These are phyloP conservation scores for Scytalidium lignicola DNA, from an alignment of 2,329 filamentous ascomycete genomes.

Conservation along the genomic window DNA sequence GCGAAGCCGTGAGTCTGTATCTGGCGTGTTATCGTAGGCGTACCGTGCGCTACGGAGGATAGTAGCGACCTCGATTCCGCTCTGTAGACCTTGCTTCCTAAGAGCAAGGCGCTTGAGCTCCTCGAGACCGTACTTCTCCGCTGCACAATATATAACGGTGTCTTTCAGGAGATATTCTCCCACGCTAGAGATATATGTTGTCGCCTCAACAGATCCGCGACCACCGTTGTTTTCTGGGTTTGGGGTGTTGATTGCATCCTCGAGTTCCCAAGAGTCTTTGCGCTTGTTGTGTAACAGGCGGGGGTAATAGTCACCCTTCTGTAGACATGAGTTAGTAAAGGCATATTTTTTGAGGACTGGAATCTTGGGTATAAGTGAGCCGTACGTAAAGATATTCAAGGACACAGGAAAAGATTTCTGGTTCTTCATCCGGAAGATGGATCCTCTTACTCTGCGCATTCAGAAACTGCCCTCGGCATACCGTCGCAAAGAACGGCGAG, in stretches of 20 bases:
- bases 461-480: constrained; percentile 59
- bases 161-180: constrained; percentile 75
- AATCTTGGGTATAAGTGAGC: neutral
- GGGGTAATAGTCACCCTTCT: constrained; percentile 85
- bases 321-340: constrained; percentile 42
- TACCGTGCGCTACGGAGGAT: constrained; percentile 85
- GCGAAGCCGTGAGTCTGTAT: constrained; percentile 83
- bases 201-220: constrained; percentile 58
- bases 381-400: constrained; percentile 66
- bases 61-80: constrained; percentile 84
- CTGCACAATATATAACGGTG: constrained; percentile 86
- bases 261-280: constrained; percentile 76
- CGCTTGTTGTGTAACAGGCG: constrained; percentile 78
- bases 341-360: neutral
- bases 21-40: constrained; percentile 83
- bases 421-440: constrained; percentile 76
- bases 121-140: constrained; percentile 75
- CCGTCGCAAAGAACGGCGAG: constrained; percentile 72
- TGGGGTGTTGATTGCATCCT: constrained; percentile 37
- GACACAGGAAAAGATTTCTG: constrained; percentile 84
- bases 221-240: constrained; percentile 40
- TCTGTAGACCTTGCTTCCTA: constrained; percentile 81
- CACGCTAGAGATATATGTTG: constrained; percentile 61
- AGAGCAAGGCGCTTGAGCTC: constrained; percentile 81
- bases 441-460: constrained; percentile 62